phyloP scores from a whole-genome alignment of 78 protist genomes.

The Trichosphaerium sp. region DNA sequence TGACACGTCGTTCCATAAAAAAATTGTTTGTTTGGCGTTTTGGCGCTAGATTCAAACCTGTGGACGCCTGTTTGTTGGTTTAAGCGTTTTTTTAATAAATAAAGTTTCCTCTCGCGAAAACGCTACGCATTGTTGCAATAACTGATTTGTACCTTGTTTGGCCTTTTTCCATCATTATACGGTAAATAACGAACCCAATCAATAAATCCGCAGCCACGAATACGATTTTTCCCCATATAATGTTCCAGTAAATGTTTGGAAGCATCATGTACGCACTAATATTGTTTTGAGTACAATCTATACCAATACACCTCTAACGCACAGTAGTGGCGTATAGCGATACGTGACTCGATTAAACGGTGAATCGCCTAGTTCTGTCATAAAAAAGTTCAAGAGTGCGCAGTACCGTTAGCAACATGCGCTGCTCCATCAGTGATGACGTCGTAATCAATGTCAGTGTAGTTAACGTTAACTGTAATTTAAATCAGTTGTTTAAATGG shows the following conservation, averaged over 20 bases:
- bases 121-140: too few relatives aligned
- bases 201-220: conserved; percentile 64
- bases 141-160: too few relatives aligned
- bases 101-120: too few relatives aligned
- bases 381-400: too few relatives aligned
- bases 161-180: conserved; percentile 2
- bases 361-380: conserved; percentile 71
- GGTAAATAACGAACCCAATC: conserved; percentile 36
- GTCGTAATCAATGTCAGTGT: conserved; percentile 88
- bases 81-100: too few relatives aligned
- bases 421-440: conserved; percentile 87
- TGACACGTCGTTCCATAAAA: not conserved
- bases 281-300: not conserved
- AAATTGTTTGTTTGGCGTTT: not conserved
- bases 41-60: too few relatives aligned
- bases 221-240: conserved; percentile 73
- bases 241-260: conserved; percentile 58
- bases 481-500: not conserved
- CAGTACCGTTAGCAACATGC: conserved; percentile 38
- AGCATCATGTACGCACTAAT: conserved; percentile 52
- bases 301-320: not conserved
- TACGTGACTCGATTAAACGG: conserved; percentile 86
- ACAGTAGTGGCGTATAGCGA: conserved; percentile 86
- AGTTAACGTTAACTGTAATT: conserved; percentile 69
- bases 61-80: too few relatives aligned